Evolutionary conservation across 192 early-diverging fungal genomes (phyloP).

Genomic region (Umbelopsis ramanniana): DNA sequence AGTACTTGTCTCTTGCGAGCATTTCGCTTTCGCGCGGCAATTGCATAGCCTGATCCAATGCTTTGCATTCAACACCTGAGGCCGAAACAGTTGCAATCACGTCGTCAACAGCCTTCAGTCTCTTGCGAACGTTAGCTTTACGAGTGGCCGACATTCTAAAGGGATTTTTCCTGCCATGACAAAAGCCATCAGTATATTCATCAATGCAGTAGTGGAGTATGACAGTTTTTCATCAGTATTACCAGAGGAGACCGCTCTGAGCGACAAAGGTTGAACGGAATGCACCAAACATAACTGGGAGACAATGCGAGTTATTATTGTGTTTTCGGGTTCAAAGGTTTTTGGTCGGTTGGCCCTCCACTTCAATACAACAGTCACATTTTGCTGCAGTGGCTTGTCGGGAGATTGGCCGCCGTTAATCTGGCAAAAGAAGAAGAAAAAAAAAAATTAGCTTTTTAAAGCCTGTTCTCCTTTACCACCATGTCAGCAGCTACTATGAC

Average conservation of each 20-base stretch:
- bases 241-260: conserved; percentile 62
- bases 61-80: conserved; percentile 78
- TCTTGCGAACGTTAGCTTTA: conserved; percentile 87
- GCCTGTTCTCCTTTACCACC: background rate
- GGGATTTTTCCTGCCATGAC: conserved; percentile 40
- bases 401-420: background rate
- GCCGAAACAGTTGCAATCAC: conserved; percentile 70
- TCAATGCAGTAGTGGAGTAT: background rate
- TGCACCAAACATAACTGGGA: conserved; percentile 56
- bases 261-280: conserved; percentile 56
- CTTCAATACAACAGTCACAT: background rate
- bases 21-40: conserved; percentile 75
- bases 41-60: conserved; percentile 64
- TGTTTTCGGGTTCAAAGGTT: too few species aligned
- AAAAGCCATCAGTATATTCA: background rate
- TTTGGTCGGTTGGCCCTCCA: too few species aligned
- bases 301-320: too few species aligned
- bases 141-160: conserved; percentile 77
- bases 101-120: conserved; percentile 77
- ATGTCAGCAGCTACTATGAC: background rate
- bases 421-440: conserved; percentile 10
- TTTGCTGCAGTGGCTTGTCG: background rate
- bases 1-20: conserved; percentile 82
- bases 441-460: background rate
- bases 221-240: background rate